phyloP scores from a whole-genome alignment of 208 protist species.

The Leishmania arabica region DNA sequence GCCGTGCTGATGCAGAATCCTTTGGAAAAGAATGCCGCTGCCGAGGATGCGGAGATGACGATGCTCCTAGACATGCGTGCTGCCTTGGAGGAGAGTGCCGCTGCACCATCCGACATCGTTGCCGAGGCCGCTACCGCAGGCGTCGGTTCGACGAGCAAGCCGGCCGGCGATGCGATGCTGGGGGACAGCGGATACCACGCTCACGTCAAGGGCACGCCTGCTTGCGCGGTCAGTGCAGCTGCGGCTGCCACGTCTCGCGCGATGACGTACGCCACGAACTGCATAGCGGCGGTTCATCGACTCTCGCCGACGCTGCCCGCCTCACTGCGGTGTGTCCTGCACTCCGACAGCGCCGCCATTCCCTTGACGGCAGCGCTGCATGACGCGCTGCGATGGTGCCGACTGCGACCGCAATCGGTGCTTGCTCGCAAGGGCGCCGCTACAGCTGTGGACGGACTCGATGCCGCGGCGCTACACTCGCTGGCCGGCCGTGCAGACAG shows the following conservation, averaged over 20 bases:
- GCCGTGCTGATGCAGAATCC: not conserved
- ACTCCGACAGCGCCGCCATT: constrained; percentile 5
- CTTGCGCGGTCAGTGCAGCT: not conserved
- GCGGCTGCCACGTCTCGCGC: not conserved
- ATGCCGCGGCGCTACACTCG: not conserved
- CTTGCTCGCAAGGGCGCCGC: not conserved
- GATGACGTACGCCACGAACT: not conserved
- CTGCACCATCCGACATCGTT: not conserved
- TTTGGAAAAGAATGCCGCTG: too few relatives aligned
- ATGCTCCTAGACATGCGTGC: not conserved
- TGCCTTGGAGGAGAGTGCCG: not conserved
- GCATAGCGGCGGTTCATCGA: not conserved
- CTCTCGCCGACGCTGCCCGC: constrained; percentile 5
- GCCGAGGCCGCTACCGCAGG: not conserved
- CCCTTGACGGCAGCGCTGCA: constrained; percentile 15
- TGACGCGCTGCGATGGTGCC: constrained; percentile 29
- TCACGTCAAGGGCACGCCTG: not conserved
- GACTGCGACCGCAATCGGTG: constrained; percentile 13
- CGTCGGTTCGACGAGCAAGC: not conserved
- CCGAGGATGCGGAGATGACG: not conserved
- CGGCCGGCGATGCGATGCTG: not conserved
- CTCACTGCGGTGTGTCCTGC: not conserved
- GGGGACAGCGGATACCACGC: too few relatives aligned
- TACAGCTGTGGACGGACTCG: not conserved
- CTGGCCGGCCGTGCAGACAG: not conserved